Evolutionary conservation across 495 filamentous ascomycete species (phyloP).

Genomic region (Copromyces sp.): DNA sequence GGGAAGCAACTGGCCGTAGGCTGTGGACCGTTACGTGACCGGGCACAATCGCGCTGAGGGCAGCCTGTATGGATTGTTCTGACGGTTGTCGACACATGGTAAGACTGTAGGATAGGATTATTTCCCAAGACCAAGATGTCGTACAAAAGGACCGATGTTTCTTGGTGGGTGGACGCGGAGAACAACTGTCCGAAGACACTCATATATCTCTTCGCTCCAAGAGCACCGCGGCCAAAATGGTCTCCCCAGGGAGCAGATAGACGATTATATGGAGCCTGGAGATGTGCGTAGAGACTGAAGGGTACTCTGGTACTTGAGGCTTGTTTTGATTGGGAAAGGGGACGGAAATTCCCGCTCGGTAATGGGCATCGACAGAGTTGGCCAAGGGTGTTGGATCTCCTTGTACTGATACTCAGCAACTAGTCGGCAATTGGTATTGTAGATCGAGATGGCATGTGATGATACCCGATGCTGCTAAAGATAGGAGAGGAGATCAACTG

Average conservation of each 20-base stretch:
- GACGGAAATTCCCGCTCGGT: background rate
- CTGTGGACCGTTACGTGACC: constrained; percentile 20
- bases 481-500: background rate
- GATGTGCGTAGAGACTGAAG: background rate
- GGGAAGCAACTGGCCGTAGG: constrained; percentile 18
- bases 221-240: background rate
- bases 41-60: constrained; percentile 20
- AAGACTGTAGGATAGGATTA: too few species aligned
- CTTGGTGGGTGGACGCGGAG: background rate
- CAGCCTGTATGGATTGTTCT: constrained; percentile 21
- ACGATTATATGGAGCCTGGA: background rate
- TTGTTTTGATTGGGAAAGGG: background rate
- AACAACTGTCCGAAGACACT: background rate
- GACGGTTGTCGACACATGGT: constrained; percentile 29
- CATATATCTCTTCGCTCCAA: background rate
- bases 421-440: background rate
- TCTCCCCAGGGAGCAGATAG: background rate
- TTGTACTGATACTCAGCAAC: background rate
- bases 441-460: background rate
- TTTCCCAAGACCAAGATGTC: too few species aligned
- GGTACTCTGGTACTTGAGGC: background rate
- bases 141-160: too few species aligned
- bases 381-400: background rate
- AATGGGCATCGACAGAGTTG: background rate
- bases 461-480: background rate